phyloP scores from a whole-genome alignment of 305 asterid genomes.

The Plantago lanceolata region DNA sequence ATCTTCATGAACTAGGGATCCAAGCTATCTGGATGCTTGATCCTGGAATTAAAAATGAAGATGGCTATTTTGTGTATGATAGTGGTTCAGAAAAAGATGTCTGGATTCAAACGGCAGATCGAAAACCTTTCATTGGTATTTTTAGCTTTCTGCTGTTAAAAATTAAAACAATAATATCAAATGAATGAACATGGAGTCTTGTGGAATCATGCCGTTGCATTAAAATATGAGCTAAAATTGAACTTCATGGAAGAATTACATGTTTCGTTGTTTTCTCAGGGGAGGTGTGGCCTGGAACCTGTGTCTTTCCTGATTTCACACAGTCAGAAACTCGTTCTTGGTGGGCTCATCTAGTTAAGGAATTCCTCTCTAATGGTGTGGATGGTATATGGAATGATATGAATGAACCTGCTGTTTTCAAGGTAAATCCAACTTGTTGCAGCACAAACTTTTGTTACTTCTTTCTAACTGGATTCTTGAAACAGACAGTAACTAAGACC shows the following conservation, averaged over 20 bases:
- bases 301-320: conserved; percentile 92
- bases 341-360: conserved; percentile 91
- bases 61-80: conserved; percentile 80
- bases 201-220: not conserved
- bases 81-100: conserved; percentile 74
- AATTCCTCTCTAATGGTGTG: conserved; percentile 67
- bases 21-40: conserved; percentile 99
- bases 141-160: conserved; percentile 6
- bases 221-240: not conserved
- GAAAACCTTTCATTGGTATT: conserved; percentile 73
- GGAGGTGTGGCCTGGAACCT: conserved; percentile 96
- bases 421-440: conserved; percentile 51
- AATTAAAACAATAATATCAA: not conserved
- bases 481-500: conserved; percentile 86
- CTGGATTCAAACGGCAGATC: conserved; percentile 81
- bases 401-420: conserved; percentile 97
- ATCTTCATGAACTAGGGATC: conserved; percentile 79
- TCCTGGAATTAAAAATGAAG: conserved; percentile 83
- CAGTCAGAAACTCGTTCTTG: conserved; percentile 71
- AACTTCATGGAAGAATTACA: conserved; percentile 6
- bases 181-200: not conserved
- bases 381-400: conserved; percentile 99
- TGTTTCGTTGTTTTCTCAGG: conserved; percentile 39
- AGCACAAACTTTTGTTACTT: conserved; percentile 11
- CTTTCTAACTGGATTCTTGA: conserved; percentile 20